Percentiles rank a stretch among this genome's conserved stretches.
Conservation (phyloP, 208 protist genomes). For the Trypanosoma cruzi region DNA sequence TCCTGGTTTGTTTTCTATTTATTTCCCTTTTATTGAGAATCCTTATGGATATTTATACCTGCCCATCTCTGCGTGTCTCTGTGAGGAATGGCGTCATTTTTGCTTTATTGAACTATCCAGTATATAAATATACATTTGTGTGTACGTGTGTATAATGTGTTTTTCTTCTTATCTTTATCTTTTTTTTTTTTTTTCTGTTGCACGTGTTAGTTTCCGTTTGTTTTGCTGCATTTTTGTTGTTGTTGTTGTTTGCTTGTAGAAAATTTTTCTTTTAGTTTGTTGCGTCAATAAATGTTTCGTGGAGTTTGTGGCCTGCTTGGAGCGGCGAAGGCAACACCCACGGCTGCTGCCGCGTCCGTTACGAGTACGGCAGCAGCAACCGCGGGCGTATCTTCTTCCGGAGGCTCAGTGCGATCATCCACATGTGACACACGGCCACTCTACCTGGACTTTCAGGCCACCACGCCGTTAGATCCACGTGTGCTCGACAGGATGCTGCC, state of each 20-base stretch:
- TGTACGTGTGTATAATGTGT: not conserved
- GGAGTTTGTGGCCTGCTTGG: slow-evolving; percentile 36
- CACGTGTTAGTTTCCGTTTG: not conserved
- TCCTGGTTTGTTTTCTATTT: slow-evolving; percentile 7
- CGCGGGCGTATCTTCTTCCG: not conserved
- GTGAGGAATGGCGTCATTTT: no score
- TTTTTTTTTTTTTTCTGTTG: not conserved
- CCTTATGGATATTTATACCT: no score
- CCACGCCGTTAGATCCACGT: slow-evolving; percentile 96
- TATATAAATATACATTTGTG: not conserved
- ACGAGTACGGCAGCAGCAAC: not conserved
- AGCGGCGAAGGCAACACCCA: slow-evolving; percentile 7
- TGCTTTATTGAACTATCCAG: slow-evolving; percentile 3
- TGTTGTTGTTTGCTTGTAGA: not conserved
- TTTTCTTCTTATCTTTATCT: not conserved
- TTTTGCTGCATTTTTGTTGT: slow-evolving; percentile 4
- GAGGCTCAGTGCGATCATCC: not conserved
- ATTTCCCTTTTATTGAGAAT: slow-evolving; percentile 7
- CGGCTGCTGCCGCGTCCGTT: slow-evolving; percentile 3
- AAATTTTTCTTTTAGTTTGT: slow-evolving; percentile 23
- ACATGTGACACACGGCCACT: slow-evolving; percentile 52
- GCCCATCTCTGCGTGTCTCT: no score
- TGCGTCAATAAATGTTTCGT: slow-evolving; percentile 42
- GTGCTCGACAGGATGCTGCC: slow-evolving; percentile 99
- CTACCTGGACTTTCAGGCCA: slow-evolving; percentile 98